Conservation (phyloP, 1,284 basidiomycete species). For the Singerocomus rubriflavus region DNA sequence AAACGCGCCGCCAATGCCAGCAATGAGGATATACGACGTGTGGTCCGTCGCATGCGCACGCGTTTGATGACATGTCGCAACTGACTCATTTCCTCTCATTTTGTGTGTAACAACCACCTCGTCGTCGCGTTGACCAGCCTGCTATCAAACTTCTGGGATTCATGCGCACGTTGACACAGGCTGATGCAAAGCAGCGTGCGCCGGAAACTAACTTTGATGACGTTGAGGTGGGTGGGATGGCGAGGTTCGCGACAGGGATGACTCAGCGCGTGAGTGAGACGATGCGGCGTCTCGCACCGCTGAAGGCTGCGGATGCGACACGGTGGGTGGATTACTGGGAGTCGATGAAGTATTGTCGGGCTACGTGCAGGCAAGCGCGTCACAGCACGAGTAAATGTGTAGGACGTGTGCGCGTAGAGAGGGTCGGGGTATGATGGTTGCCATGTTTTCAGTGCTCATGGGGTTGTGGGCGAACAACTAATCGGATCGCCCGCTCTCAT, state of each 20-base stretch:
- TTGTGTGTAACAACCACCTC: too few species aligned
- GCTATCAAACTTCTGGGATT: constrained; percentile 21
- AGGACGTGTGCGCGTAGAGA: too few species aligned
- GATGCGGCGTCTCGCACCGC: constrained; percentile 13
- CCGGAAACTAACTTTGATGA: neutral
- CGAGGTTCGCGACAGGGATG: constrained; percentile 11
- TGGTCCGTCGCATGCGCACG: neutral
- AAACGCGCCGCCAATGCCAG: neutral
- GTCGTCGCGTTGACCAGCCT: constrained; percentile 10
- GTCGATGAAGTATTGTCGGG: constrained; percentile 7
- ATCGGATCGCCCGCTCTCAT: too few species aligned
- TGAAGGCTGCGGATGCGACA: constrained; percentile 12
- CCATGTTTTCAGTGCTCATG: too few species aligned
- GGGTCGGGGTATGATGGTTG: too few species aligned
- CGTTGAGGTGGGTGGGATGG: neutral
- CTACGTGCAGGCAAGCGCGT: too few species aligned
- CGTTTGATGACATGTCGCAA: neutral
- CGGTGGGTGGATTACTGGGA: constrained; percentile 24
- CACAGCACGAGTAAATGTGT: too few species aligned
- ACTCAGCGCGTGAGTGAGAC: constrained; percentile 16
- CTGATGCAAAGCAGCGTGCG: constrained; percentile 6
- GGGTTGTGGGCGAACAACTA: too few species aligned
- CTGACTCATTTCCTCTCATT: neutral
- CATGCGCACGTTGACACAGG: constrained; percentile 9
- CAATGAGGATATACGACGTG: constrained; percentile 7